Evolutionary conservation across 305 asterid species (phyloP), one percentile per base, ranked within the genome.

Genomic region (Fraxinus floribunda): DNA sequence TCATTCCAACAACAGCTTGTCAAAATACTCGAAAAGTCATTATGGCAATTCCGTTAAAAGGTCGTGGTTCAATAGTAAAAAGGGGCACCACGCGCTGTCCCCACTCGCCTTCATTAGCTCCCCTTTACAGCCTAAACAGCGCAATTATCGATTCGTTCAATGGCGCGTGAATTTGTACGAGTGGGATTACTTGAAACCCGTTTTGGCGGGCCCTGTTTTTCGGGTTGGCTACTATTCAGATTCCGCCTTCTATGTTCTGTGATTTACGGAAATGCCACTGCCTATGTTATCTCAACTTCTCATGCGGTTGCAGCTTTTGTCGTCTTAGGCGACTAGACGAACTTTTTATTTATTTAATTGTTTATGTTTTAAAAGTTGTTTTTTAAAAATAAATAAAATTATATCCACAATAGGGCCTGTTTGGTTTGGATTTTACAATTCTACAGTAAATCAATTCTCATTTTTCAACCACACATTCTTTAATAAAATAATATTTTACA

Each of bases 61-160:
- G 88, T 82, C 86, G 83, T 85, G 76, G 79, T 72, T 80, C 62
- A 86, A 83, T 60, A 52, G 88, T 83, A 39, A 80, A 82, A 88
- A 79, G 72, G 20, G 77, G 11, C 85, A 83, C 87, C 97, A 91
- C 93, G 93, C 93, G 92, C 92, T 88, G 93, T 77, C 92, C 91
- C 92, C 90, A 89, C 91, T 72, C 82, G 82, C 77, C 72, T 81
- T 81, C 75, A 79, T 75, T 46, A 77, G 84, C 86, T 71, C 80
- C 87, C 82, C 78, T 73, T 60, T 34, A 85, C 84, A 81, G 88
- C 87, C 80, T 64, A 60, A 75, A 76, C 77, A 4, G 88, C 88
- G 85, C 84, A 79, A 77, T 81, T 46, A 84, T 85, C 89, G 79
- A 86, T 72, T 85, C 49, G 46, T 77, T 62, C 64, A 22, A 29